Evolutionary conservation across 2,329 filamentous ascomycete species (phyloP), one percentile per base, ranked within the genome.

Genomic region (Fonsecaea nubica): DNA sequence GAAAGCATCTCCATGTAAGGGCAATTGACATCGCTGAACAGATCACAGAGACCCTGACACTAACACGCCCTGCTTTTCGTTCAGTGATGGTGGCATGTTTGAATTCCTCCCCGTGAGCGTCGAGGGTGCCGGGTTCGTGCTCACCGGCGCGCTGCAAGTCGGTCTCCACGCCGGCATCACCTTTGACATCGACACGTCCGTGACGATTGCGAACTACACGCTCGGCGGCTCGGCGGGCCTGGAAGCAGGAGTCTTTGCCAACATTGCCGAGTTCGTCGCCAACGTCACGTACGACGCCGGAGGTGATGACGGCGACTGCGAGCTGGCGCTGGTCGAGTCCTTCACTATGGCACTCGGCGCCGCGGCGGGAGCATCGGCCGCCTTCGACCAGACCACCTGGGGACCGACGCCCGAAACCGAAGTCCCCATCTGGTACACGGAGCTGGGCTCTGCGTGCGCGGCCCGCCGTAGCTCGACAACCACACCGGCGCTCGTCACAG

Each of bases 1-100:
- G n/a, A 33, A 35, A 58, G 55, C 36, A 58, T 58, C 2, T 42
- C 55, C 15, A 18, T 58, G 55, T 58, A 36, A 58, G 55, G 21
- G 18, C 32, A 30, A 4, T 10, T 13, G 2, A 13, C 50, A 7
- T 10, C 54, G 8, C 33, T 15, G n/a, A 25, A 25, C 25, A 25
- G 25, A 25, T 3, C 52, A 56, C 30, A 35, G n/a, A 38, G n/a
- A 3, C 4, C 10, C 10, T 30, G 30, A 13, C n/a, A 55, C 52
- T 55, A 55, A 55, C n/a, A 8, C 52, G 7, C 8, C 18, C 30
- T 3, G 13, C 18, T n/a, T 12, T 25, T 50, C 9, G 25, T 25
- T n/a, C 10, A 58, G 55, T 13, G 35, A 58, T 30, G 55, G 55
- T 12, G 55, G 55, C 6, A 38, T 9, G 36, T 58, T 58, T 30